A percentile compares a stretch with the other conserved stretches of the same genome.
Conservation (phyloP, 208 protist species). For the Porcisia hertigi region DNA sequence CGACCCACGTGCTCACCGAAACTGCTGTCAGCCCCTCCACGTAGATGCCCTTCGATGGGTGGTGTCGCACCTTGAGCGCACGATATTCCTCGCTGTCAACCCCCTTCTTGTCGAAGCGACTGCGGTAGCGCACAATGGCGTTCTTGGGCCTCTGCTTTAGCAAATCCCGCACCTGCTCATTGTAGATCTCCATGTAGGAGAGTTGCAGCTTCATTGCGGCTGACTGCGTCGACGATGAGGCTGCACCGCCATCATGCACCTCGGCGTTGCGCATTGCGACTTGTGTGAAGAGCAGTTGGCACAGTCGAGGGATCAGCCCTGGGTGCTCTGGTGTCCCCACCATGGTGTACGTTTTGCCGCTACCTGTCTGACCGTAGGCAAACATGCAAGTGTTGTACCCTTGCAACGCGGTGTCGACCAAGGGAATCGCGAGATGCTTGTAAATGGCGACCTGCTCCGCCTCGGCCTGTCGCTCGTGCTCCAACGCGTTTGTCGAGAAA, state of each 20-base stretch:
- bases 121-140: constrained; percentile 53
- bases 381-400: constrained; percentile 89
- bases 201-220: constrained; percentile 36
- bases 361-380: constrained; percentile 90
- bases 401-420: constrained; percentile 48
- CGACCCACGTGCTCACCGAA: constrained; percentile 53
- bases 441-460: constrained; percentile 58
- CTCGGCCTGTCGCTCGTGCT: constrained; percentile 46
- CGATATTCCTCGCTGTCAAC: constrained; percentile 52
- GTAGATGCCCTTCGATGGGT: constrained; percentile 66
- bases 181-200: constrained; percentile 91
- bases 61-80: constrained; percentile 66
- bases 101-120: constrained; percentile 59
- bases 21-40: constrained; percentile 85
- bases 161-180: constrained; percentile 82
- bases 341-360: constrained; percentile 95
- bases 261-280: constrained; percentile 20
- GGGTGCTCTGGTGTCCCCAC: constrained; percentile 66
- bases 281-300: constrained; percentile 52
- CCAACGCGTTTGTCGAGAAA: not conserved
- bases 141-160: constrained; percentile 70
- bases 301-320: constrained; percentile 79
- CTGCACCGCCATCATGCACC: not conserved
- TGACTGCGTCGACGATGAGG: not conserved
- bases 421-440: constrained; percentile 41